Evolutionary conservation across 2,329 filamentous ascomycete species (phyloP).

Genomic region (Trichophyton verrucosum): DNA sequence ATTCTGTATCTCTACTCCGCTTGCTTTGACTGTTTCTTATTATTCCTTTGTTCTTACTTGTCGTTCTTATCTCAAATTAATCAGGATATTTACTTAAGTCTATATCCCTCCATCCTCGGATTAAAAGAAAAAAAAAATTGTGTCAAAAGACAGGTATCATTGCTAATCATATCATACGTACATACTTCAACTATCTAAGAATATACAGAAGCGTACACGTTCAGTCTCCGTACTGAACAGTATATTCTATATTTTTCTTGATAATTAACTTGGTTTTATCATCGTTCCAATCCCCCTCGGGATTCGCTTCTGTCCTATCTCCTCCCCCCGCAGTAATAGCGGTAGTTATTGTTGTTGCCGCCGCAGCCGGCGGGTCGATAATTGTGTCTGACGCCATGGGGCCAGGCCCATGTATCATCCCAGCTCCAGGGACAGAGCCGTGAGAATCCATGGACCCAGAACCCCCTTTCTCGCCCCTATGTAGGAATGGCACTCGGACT

Average conservation of each 20-base stretch:
- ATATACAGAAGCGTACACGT: neutral
- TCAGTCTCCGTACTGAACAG: conserved; percentile 7
- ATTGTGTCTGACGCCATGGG: neutral
- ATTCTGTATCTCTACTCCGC: neutral
- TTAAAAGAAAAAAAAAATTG: neutral
- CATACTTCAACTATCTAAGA: neutral
- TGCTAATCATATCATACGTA: neutral
- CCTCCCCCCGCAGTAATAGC: neutral
- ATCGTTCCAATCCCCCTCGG: neutral
- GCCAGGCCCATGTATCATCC: neutral
- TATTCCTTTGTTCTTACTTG: neutral
- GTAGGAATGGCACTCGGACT: neutral
- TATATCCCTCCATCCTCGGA: neutral
- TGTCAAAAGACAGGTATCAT: neutral
- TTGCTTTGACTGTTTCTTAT: neutral
- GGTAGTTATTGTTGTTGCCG: neutral
- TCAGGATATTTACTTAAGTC: neutral
- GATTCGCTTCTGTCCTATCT: neutral
- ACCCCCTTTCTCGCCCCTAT: neutral
- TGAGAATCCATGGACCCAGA: neutral
- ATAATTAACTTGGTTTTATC: conserved; percentile 10
- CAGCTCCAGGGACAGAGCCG: neutral
- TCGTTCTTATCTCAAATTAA: neutral
- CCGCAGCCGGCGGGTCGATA: neutral
- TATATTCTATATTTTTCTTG: conserved; percentile 9